Conservation (phyloP, 768 basidiomycete species). For the Dioszegia hungarica region DNA sequence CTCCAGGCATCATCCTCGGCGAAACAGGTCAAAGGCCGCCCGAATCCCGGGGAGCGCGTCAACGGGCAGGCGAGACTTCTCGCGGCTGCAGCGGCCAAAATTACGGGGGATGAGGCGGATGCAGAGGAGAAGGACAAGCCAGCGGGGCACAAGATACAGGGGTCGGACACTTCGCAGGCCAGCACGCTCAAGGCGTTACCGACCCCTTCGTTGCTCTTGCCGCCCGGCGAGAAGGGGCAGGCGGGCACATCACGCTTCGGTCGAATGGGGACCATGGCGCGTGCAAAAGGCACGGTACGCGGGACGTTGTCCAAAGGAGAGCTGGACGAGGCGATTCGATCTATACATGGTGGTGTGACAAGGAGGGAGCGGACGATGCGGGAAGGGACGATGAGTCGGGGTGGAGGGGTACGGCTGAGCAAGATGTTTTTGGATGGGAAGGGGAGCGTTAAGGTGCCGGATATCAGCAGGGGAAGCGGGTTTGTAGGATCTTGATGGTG, state of each 20-base stretch:
- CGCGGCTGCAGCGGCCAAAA: neutral
- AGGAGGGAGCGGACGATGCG: slow-evolving; percentile 48
- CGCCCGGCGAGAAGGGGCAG: neutral
- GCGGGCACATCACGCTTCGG: neutral
- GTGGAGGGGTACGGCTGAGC: slow-evolving; percentile 53
- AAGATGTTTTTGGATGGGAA: slow-evolving; percentile 74
- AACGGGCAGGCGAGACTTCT: slow-evolving; percentile 6
- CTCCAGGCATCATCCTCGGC: slow-evolving; percentile 41
- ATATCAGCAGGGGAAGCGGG: neutral
- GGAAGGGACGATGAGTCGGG: slow-evolving; percentile 36
- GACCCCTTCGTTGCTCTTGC: neutral
- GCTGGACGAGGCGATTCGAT: slow-evolving; percentile 75
- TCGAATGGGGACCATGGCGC: neutral
- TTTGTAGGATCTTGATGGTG: neutral
- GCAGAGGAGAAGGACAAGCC: neutral
- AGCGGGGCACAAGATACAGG: neutral
- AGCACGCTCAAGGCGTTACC: slow-evolving; percentile 3
- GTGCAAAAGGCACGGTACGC: slow-evolving; percentile 1
- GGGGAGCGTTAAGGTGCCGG: slow-evolving; percentile 25
- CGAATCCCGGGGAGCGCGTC: neutral
- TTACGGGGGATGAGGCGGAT: neutral
- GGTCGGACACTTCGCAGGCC: neutral
- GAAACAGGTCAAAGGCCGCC: neutral
- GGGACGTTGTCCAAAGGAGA: slow-evolving; percentile 69
- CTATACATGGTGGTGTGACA: slow-evolving; percentile 52